Percentiles rank a stretch among this genome's conserved stretches.
These are phyloP conservation scores for Penicillium lividum DNA, from an alignment of 495 filamentous ascomycete species.

Conservation along the genomic window DNA sequence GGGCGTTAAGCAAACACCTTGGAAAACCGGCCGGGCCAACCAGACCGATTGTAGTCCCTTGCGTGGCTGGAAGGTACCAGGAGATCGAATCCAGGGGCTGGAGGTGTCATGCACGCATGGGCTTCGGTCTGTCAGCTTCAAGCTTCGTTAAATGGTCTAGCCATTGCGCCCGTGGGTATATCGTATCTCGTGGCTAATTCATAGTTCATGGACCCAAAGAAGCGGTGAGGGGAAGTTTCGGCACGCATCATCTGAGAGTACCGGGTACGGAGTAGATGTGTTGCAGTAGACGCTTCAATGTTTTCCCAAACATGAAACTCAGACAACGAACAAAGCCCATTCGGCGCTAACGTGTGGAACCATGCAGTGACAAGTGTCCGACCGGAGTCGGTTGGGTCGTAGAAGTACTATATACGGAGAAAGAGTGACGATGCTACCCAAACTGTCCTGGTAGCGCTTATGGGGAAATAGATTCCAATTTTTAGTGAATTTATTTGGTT, in stretches of 20 bases:
- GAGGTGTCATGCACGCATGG: conserved; percentile 19
- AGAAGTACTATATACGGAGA: background rate
- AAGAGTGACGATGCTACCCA: conserved; percentile 22
- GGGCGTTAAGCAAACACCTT: conserved; percentile 17
- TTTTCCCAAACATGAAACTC: background rate
- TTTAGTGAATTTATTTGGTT: no score
- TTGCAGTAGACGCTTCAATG: conserved; percentile 9
- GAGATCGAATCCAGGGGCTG: conserved; percentile 1
- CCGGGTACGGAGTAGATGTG: background rate
- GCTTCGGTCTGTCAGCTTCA: conserved; percentile 20
- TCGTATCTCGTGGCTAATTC: conserved; percentile 2
- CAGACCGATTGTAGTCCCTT: conserved; percentile 21
- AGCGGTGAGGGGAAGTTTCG: conserved; percentile 21
- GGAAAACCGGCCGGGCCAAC: conserved; percentile 16
- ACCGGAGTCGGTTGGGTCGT: conserved; percentile 2
- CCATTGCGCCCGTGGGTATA: conserved; percentile 1
- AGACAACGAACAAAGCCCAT: background rate
- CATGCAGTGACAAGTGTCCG: conserved; percentile 12
- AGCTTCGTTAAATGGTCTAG: conserved; percentile 20
- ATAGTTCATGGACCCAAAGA: conserved; percentile 2
- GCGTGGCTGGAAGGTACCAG: conserved; percentile 10
- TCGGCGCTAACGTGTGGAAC: background rate
- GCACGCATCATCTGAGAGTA: background rate
- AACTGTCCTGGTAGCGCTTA: conserved; percentile 6
- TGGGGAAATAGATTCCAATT: background rate